Conservation (phyloP, 163 green algal genomes). For the Chlamydomonas reinhardtii region DNA sequence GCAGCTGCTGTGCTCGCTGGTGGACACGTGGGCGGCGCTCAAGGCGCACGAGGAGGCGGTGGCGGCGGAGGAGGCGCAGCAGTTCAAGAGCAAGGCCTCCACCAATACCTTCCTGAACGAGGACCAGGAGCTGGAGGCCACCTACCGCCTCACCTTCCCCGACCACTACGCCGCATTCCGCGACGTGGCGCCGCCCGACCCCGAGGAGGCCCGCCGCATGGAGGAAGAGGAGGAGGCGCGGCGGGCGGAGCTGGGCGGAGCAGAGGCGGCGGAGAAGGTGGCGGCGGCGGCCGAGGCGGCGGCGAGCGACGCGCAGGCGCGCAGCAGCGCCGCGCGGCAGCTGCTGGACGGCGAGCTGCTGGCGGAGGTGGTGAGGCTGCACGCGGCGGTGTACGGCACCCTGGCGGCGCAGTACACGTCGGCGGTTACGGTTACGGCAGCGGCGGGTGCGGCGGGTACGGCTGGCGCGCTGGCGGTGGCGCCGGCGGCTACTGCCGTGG, state of each 20-base stretch:
- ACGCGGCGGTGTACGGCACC: conserved; percentile 68
- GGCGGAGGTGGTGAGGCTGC: conserved; percentile 77
- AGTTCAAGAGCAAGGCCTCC: conserved; percentile 90
- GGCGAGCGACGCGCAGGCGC: conserved; percentile 57
- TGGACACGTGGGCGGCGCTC: conserved; percentile 59
- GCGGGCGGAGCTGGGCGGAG: not conserved
- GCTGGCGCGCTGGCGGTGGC: no score
- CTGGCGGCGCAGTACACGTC: not conserved
- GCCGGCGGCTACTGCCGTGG: no score
- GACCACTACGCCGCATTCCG: conserved; percentile 82
- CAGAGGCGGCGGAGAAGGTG: conserved; percentile 18
- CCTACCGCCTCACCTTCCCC: conserved; percentile 80
- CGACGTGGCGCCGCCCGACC: conserved; percentile 70
- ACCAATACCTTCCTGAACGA: conserved; percentile 70
- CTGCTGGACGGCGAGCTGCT: conserved; percentile 83
- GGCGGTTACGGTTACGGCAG: no score
- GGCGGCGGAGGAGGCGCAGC: conserved; percentile 79
- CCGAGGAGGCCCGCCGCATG: not conserved
- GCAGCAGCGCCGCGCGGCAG: conserved; percentile 63
- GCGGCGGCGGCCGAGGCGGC: conserved; percentile 7
- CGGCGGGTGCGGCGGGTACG: no score
- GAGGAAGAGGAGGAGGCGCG: conserved; percentile 30
- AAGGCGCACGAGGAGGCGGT: conserved; percentile 72
- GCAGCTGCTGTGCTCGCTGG: conserved; percentile 37
- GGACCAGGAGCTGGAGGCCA: conserved; percentile 83